Evolutionary conservation across 768 basidiomycete species (phyloP).

Genomic region (Mycena floridula): DNA sequence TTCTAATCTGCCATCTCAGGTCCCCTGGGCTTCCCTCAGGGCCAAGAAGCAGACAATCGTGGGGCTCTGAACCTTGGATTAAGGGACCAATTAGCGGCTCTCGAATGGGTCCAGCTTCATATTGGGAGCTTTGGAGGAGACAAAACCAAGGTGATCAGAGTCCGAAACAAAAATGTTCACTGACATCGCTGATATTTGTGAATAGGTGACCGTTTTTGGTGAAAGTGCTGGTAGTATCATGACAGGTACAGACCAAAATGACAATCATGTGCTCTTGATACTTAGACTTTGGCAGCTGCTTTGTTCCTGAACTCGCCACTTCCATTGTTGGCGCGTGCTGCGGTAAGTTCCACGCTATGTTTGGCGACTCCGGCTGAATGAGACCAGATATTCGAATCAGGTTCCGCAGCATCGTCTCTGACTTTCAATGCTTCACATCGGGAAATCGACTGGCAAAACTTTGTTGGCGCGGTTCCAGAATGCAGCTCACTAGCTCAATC

Average conservation of each 20-base stretch:
- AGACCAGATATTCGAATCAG: slow-evolving; percentile 45
- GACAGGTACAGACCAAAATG: background rate
- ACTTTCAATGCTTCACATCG: slow-evolving; percentile 21
- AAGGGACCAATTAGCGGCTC: slow-evolving; percentile 31
- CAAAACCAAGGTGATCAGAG: slow-evolving; percentile 18
- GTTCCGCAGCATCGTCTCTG: slow-evolving; percentile 25
- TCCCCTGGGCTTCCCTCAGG: slow-evolving; percentile 41
- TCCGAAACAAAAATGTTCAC: background rate
- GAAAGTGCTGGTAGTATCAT: background rate
- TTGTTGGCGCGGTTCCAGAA: slow-evolving; percentile 20
- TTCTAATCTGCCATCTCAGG: slow-evolving; percentile 42
- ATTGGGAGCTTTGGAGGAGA: slow-evolving; percentile 55
- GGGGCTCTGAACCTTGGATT: slow-evolving; percentile 34
- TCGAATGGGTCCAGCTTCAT: slow-evolving; percentile 47
- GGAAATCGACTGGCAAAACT: slow-evolving; percentile 23
- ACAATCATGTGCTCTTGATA: no score
- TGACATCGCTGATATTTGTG: no score
- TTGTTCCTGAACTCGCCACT: background rate
- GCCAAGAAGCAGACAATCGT: slow-evolving; percentile 26
- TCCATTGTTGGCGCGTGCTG: slow-evolving; percentile 26
- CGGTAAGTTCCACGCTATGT: slow-evolving; percentile 14
- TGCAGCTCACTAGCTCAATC: slow-evolving; percentile 20
- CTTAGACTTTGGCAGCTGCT: background rate
- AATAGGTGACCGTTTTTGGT: background rate
- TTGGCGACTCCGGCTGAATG: background rate